Percentiles rank a stretch among this genome's conserved stretches.
phyloP scores from a whole-genome alignment of 2,329 filamentous ascomycete species.

The Sporothrix schenckii region DNA sequence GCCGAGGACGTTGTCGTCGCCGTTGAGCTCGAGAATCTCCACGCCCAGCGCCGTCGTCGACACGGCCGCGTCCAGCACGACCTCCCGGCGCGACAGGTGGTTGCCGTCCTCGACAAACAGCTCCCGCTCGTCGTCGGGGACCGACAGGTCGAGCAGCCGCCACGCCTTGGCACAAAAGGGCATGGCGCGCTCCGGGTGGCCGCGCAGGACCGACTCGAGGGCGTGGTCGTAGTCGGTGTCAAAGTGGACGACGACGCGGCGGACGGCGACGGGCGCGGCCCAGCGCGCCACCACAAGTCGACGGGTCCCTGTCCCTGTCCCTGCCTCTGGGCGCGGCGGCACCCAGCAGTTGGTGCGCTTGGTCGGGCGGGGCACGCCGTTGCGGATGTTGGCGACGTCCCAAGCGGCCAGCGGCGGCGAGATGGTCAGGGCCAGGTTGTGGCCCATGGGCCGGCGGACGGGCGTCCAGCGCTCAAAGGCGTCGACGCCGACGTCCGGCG shows the following conservation, averaged over 20 bases:
- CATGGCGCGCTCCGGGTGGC: slow-evolving; percentile 38
- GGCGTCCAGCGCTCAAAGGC: slow-evolving; percentile 39
- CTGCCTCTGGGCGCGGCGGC: background rate
- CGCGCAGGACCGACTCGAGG: slow-evolving; percentile 38
- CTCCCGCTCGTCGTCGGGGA: slow-evolving; percentile 33
- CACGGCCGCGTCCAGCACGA: slow-evolving; percentile 25
- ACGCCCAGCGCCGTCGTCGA: slow-evolving; percentile 34
- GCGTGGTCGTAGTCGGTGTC: slow-evolving; percentile 40
- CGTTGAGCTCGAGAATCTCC: slow-evolving; percentile 38
- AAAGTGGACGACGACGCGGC: slow-evolving; percentile 37
- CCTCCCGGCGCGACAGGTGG: slow-evolving; percentile 37
- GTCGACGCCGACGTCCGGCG: slow-evolving; percentile 38
- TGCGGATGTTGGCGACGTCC: slow-evolving; percentile 34
- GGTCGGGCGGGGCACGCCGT: slow-evolving; percentile 38
- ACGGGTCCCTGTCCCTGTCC: background rate
- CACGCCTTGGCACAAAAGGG: slow-evolving; percentile 39
- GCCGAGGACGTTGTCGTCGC: slow-evolving; percentile 36
- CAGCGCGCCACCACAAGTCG: slow-evolving; percentile 33
- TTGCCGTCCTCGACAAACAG: slow-evolving; percentile 37
- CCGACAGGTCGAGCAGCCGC: slow-evolving; percentile 36
- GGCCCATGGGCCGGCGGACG: slow-evolving; percentile 38
- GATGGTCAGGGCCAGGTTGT: slow-evolving; percentile 37
- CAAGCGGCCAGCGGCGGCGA: slow-evolving; percentile 35
- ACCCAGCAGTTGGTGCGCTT: slow-evolving; percentile 40
- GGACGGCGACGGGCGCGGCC: slow-evolving; percentile 33